phyloP scores from a whole-genome alignment of 305 asterid species.

The Striga hermonthica region DNA sequence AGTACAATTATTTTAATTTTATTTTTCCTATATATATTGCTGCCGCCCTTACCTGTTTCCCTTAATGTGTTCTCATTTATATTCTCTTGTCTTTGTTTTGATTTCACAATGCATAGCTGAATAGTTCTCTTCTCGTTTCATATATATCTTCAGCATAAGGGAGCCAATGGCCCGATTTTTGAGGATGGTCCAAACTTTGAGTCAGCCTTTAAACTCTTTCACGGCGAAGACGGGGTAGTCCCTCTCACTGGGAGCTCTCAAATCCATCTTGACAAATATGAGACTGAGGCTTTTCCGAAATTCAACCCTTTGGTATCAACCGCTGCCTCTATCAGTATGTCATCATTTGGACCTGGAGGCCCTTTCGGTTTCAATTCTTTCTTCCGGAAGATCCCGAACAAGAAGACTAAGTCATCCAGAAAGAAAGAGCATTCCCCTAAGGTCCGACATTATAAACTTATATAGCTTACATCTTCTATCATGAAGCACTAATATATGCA shows the following conservation, averaged over 20 bases:
- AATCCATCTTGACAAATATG: slow-evolving; percentile 31
- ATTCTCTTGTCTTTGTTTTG: neutral
- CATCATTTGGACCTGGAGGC: slow-evolving; percentile 79
- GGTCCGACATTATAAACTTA: slow-evolving; percentile 34
- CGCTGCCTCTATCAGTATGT: slow-evolving; percentile 74
- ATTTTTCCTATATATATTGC: neutral
- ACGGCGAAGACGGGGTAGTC: slow-evolving; percentile 84
- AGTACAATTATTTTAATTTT: neutral
- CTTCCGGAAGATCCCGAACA: slow-evolving; percentile 49
- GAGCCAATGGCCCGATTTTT: slow-evolving; percentile 74
- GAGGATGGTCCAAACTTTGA: slow-evolving; percentile 92
- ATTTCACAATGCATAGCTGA: slow-evolving; percentile 4
- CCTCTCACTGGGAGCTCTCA: slow-evolving; percentile 55
- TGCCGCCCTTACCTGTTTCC: slow-evolving; percentile 7
- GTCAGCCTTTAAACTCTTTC: slow-evolving; percentile 73
- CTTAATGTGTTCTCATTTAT: neutral
- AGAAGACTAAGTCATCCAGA: slow-evolving; percentile 48
- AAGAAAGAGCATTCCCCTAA: slow-evolving; percentile 45
- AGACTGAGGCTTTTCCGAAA: slow-evolving; percentile 38
- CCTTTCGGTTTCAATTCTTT: slow-evolving; percentile 70
- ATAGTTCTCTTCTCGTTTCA: slow-evolving; percentile 15
- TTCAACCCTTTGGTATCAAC: slow-evolving; percentile 68
- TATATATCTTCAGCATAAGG: slow-evolving; percentile 42
- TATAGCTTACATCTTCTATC: no score
- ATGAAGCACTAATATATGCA: no score